Evolutionary conservation across 331 rosid species (phyloP).

Genomic region (Erythrophleum ivorense): DNA sequence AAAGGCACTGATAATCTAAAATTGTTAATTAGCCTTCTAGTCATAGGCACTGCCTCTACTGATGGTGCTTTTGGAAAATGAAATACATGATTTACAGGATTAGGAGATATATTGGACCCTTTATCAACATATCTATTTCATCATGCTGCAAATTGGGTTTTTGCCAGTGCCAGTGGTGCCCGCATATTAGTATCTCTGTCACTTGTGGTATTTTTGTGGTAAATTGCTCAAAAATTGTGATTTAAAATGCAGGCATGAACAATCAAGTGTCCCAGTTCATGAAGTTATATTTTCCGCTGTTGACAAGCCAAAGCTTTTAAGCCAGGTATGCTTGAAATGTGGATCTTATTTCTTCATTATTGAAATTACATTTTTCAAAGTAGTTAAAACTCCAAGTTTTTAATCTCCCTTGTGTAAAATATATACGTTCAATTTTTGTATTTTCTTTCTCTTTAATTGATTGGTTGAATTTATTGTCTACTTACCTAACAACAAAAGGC

Average conservation of each 20-base stretch:
- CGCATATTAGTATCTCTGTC: background rate
- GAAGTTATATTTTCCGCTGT: slow-evolving; percentile 91
- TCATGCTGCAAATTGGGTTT: background rate
- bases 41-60: background rate
- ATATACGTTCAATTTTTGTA: slow-evolving; percentile 19
- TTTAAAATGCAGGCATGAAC: slow-evolving; percentile 72
- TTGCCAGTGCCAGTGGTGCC: background rate
- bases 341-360: slow-evolving; percentile 21
- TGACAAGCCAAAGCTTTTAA: slow-evolving; percentile 97
- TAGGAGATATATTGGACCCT: background rate
- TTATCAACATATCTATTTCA: background rate
- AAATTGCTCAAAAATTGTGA: slow-evolving; percentile 13
- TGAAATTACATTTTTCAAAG: slow-evolving; percentile 11
- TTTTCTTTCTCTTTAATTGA: background rate
- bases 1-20: background rate
- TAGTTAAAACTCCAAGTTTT: slow-evolving; percentile 25
- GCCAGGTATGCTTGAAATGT: slow-evolving; percentile 69
- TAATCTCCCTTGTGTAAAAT: slow-evolving; percentile 1
- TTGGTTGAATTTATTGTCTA: slow-evolving; percentile 1
- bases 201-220: background rate
- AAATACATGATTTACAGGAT: background rate
- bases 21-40: background rate
- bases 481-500: slow-evolving; percentile 12
- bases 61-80: background rate
- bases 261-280: slow-evolving; percentile 56